Evolutionary conservation across 768 basidiomycete species (phyloP).

Genomic region (Amanita molliuscula): DNA sequence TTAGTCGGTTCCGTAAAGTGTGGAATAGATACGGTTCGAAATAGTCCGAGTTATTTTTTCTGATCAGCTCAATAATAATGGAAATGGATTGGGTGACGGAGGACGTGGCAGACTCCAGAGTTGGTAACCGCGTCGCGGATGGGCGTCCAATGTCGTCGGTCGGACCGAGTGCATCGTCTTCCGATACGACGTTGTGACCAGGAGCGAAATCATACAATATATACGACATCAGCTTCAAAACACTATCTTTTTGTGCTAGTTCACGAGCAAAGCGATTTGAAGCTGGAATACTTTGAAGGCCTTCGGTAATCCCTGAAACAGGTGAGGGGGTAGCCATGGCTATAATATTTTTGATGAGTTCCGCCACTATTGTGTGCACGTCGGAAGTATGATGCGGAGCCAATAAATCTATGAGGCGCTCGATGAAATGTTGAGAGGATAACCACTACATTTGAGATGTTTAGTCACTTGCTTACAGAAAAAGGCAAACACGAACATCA

Average conservation of each 20-base stretch:
- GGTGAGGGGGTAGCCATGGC: slow-evolving; percentile 88
- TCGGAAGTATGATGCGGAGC: slow-evolving; percentile 68
- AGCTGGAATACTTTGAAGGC: slow-evolving; percentile 57
- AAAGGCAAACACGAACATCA: slow-evolving; percentile 52
- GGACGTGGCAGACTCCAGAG: slow-evolving; percentile 51
- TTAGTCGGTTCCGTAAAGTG: slow-evolving; percentile 82
- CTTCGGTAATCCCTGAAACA: slow-evolving; percentile 60
- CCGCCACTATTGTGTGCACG: slow-evolving; percentile 78
- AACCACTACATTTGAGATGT: slow-evolving; percentile 55
- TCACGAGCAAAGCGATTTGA: slow-evolving; percentile 88
- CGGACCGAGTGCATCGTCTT: slow-evolving; percentile 14
- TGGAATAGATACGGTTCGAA: slow-evolving; percentile 98
- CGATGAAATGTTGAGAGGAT: slow-evolving; percentile 74
- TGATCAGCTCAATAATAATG: slow-evolving; percentile 86
- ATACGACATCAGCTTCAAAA: slow-evolving; percentile 63
- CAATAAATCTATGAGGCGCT: slow-evolving; percentile 69
- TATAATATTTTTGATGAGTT: slow-evolving; percentile 90
- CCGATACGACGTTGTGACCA: slow-evolving; percentile 8
- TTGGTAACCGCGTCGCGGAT: slow-evolving; percentile 15
- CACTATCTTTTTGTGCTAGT: slow-evolving; percentile 62
- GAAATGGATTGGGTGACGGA: slow-evolving; percentile 82
- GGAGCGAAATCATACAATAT: slow-evolving; percentile 60
- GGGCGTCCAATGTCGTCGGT: slow-evolving; percentile 12
- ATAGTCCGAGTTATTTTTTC: slow-evolving; percentile 97
- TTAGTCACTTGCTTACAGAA: slow-evolving; percentile 10